Base-by-base conservation (phyloP, 306 rosid species). In the Vigna reflexopilosa region DNA sequence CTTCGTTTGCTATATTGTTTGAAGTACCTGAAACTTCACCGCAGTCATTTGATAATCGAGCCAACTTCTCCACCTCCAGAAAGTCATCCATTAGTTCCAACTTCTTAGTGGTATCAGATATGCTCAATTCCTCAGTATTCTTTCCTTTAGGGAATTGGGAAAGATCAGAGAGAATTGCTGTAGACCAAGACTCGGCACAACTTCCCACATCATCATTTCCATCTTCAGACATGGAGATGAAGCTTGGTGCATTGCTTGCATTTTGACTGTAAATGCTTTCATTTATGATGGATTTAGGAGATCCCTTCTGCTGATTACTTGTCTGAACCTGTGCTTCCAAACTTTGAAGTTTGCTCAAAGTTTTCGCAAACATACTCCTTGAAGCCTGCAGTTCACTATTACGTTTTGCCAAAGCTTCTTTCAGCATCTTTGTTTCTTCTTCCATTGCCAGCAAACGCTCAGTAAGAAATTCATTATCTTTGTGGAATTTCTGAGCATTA, bases 51-150 rank as follows among this genome's bases (percentile, higher is more conserved):
- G 98, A 85, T 51, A 88, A 80, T 76, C 96, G 85, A 56, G 98
- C 99, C 83, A 93, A 82, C 79, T 96, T 96, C 85, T 96, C 99
- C 87, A 96, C 96, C 89, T 96, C 99, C 86, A 96, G 81, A 86
- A 96, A 96, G 88, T 96, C 99, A 80, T 96, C 99, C 99, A 96
- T 96, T 58, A 96, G 91, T 68, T 90, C 93, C 88, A 96, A 85
- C 83, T 86, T 90, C 73, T 78, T 90, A 67, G 84, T 78, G 72
- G 82, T 86, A 81, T 88, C 96, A 45, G 93, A 86, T 83, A 81
- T 89, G 85, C 86, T 79, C 38, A 80, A 76, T 72, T 89, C 89
- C 59, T 88, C 91, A 28, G 63, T 69, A 76, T 80, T 81, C 85
- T 86, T 90, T 80, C 89, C 95, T 65, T 89, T 89, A 64, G 75